Conservation (phyloP, 2,329 filamentous ascomycete genomes). For the Colletotrichum lini region DNA sequence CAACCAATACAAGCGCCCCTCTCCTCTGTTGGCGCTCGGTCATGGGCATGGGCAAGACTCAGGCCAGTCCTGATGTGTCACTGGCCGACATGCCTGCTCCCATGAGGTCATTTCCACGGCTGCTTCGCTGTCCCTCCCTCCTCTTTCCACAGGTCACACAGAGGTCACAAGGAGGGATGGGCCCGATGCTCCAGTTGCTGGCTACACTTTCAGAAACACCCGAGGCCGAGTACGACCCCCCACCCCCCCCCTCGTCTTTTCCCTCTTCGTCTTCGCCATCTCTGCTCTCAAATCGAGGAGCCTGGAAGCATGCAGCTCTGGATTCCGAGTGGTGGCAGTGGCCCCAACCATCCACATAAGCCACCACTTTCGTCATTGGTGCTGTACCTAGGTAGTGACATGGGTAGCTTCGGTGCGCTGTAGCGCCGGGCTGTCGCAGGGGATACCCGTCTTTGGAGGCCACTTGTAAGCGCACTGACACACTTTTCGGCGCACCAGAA, state of each 20-base stretch:
- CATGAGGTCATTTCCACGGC: constrained; percentile 32
- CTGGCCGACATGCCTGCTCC: constrained; percentile 11
- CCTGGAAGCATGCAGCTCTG: constrained; percentile 7
- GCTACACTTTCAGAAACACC: constrained; percentile 14
- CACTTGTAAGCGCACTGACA: constrained; percentile 15
- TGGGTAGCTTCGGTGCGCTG: background rate
- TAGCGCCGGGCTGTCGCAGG: constrained; percentile 21
- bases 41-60: constrained; percentile 14
- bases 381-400: background rate
- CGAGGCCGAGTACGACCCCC: constrained; percentile 5
- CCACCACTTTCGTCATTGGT: background rate
- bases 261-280: background rate
- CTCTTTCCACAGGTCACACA: background rate
- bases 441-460: constrained; percentile 13
- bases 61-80: constrained; percentile 1
- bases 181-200: constrained; percentile 8
- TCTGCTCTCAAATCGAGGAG: background rate
- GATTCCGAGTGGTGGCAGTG: background rate
- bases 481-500: constrained; percentile 7
- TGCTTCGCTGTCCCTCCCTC: constrained; percentile 20
- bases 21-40: constrained; percentile 15
- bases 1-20: background rate
- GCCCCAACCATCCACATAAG: background rate
- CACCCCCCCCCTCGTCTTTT: background rate
- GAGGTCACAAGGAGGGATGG: background rate